Base-by-base conservation (phyloP, 192 early-diverging fungal genomes). In the Coemansia sp. region DNA sequence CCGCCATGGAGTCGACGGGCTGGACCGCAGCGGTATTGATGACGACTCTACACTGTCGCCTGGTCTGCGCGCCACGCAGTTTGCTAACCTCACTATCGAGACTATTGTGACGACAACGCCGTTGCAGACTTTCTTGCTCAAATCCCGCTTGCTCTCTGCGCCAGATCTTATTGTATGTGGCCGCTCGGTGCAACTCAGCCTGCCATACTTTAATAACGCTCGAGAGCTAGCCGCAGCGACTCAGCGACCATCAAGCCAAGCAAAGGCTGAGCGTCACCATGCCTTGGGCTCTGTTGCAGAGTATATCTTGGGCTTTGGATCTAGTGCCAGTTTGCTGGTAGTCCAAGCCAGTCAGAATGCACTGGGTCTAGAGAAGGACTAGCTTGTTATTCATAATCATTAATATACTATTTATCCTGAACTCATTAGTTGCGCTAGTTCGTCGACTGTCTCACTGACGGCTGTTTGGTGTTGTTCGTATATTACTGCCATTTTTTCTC, bases 321-420 rank as follows among this genome's bases (percentile, higher is more conserved):
- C 74, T 27, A 72, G 57, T 29, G 84, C 85, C 55, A 86, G 86
- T 55, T 29, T 87, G 11, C 69, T 87, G 29, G 86, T 87, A 3
- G 62, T 86, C 27, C 86, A 87, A 67, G 75, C 72, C 1, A 57
- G 70, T 65, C 66, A 63, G 36, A 61, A 69, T 8, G 27, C 61
- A n/a, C 47, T 71, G 29, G 67, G 70, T 7, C 5, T 65, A 0
- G 59, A 61, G 5, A 63, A 63, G 62, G 41, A 63, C 20, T 22
- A 65, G 64, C 13, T 63, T 16, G n/a, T 40, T 40, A 40, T 20
- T 61, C 15, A 63, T 18, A 41, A 40, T 61, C 24, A 44, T 43
- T 63, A 29, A 57, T 57, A 31, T 31, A 31, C 27, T 18, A n/a
- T 44, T 51, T 51, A 51, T 22, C 49, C n/a, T 3, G 51, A 44